Evolutionary conservation across 306 rosid genomes (phyloP).

Genomic region (Vigna mungo): DNA sequence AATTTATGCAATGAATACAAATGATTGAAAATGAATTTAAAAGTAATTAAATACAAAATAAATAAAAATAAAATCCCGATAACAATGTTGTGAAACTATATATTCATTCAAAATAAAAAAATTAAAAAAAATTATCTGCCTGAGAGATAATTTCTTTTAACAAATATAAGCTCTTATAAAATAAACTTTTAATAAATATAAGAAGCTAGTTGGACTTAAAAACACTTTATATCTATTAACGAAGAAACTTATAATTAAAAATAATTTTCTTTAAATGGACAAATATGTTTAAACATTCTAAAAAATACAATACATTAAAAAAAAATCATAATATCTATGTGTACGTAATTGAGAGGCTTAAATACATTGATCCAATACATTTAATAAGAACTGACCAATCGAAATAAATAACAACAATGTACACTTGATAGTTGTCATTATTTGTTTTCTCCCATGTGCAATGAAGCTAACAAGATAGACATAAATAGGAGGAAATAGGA

Average conservation of each 20-base stretch:
- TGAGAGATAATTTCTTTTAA: neutral
- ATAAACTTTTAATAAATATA: neutral
- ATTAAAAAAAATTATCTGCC: neutral
- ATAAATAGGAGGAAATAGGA: neutral
- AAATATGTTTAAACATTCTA: too few relatives aligned
- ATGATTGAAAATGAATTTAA: neutral
- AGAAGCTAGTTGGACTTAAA: neutral
- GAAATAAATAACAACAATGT: neutral
- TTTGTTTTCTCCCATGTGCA: slow-evolving; percentile 13
- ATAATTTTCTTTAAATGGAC: too few relatives aligned
- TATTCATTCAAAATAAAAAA: neutral
- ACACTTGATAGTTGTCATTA: neutral
- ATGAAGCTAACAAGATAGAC: slow-evolving; percentile 1
- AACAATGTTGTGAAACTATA: neutral
- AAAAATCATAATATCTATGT: neutral
- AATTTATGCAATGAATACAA: neutral
- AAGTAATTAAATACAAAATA: neutral
- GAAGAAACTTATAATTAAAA: neutral
- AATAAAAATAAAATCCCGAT: neutral
- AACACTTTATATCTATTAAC: neutral
- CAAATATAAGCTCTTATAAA: too few relatives aligned
- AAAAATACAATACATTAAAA: too few relatives aligned
- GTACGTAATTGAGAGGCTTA: neutral
- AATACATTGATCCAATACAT: neutral
- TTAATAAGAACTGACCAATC: neutral